phyloP scores from a whole-genome alignment of 805 yeast genomes.

The Teunomyces cretensis region DNA sequence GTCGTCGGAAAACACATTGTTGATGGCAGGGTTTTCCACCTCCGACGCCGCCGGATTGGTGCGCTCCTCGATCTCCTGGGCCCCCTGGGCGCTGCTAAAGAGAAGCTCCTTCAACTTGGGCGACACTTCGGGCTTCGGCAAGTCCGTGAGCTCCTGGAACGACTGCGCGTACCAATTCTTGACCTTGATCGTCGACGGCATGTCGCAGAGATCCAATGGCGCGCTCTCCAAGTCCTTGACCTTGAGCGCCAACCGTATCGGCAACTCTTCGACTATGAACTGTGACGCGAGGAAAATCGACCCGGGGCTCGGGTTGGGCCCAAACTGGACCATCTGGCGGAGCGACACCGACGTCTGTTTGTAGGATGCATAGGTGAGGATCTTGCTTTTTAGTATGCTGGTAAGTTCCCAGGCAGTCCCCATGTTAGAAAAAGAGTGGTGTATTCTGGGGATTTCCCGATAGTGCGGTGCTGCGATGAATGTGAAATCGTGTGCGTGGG shows the following conservation, averaged over 20 bases:
- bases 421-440: constrained; percentile 18
- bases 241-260: constrained; percentile 80
- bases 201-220: constrained; percentile 69
- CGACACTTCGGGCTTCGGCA: constrained; percentile 57
- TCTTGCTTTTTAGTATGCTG: constrained; percentile 49
- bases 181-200: constrained; percentile 75
- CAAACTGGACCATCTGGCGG: constrained; percentile 90
- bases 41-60: constrained; percentile 31
- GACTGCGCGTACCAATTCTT: constrained; percentile 90
- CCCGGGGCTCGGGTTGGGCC: constrained; percentile 76
- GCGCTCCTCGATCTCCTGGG: constrained; percentile 8
- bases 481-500: constrained; percentile 1
- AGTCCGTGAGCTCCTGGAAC: constrained; percentile 73
- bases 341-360: constrained; percentile 84
- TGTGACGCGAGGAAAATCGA: constrained; percentile 78
- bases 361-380: constrained; percentile 63
- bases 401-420: constrained; percentile 53
- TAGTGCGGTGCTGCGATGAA: constrained; percentile 1
- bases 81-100: constrained; percentile 12
- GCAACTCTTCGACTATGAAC: constrained; percentile 82
- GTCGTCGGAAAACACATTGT: constrained; percentile 49
- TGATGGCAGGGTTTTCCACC: constrained; percentile 34
- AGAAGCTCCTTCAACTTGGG: constrained; percentile 41
- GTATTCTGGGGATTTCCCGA: background rate
- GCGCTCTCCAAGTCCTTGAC: constrained; percentile 80